A percentile compares a stretch with the other conserved stretches of the same genome.
These are phyloP conservation scores for Chloris gayana DNA, from an alignment of 176 grass and related monocot species.

Conservation along the genomic window DNA sequence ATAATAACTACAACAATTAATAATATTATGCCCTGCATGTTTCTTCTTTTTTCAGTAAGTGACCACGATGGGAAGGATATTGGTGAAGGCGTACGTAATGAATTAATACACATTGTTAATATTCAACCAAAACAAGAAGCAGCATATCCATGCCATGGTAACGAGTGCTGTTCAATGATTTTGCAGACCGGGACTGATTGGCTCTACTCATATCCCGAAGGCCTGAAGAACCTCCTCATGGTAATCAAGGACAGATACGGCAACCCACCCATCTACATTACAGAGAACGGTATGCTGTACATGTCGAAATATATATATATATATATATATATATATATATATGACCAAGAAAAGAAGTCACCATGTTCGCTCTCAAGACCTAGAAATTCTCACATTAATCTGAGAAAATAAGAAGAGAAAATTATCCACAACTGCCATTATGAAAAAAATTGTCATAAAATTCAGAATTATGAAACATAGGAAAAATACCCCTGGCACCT, in stretches of 20 bases:
- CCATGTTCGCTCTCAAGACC: too few relatives aligned
- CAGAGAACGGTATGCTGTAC: slow-evolving; percentile 35
- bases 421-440: too few relatives aligned
- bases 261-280: slow-evolving; percentile 45
- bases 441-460: too few relatives aligned
- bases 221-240: slow-evolving; percentile 29
- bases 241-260: slow-evolving; percentile 38
- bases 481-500: too few relatives aligned
- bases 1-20: background rate
- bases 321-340: too few relatives aligned
- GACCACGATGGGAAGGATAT: background rate
- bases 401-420: too few relatives aligned
- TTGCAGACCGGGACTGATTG: slow-evolving; percentile 10
- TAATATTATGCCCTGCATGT: background rate
- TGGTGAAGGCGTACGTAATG: background rate
- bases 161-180: background rate
- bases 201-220: slow-evolving; percentile 18
- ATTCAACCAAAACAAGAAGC: background rate
- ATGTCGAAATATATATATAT: too few relatives aligned
- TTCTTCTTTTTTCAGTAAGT: background rate
- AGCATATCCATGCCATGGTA: background rate
- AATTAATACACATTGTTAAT: background rate
- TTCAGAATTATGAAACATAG: too few relatives aligned
- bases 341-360: too few relatives aligned
- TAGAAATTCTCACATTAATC: too few relatives aligned